Base-by-base conservation (phyloP, 2,329 filamentous ascomycete species). In the Acarospora socialis region DNA sequence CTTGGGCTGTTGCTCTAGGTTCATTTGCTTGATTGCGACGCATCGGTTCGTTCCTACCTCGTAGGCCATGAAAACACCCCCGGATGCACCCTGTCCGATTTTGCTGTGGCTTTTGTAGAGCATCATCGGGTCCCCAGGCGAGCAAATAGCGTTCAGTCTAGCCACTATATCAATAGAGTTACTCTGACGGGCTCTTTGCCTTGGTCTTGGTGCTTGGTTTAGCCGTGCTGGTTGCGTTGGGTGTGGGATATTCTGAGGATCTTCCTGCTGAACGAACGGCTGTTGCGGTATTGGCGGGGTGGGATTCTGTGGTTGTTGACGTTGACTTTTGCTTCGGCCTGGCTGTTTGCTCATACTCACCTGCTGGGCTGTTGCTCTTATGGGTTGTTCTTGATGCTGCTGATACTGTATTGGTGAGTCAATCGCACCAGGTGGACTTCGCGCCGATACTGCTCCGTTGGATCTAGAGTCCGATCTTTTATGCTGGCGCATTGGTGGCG, bases 1-100 rank as follows among this genome's bases (percentile, higher is more conserved):
- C 70, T 95, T 95, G 2, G 90, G 90, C 50, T 98, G 90, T 57
- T 95, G 81, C 55, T 95, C 90, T 34, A 98, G 63, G 45, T 95
- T 95, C 90, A 98, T 98, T 63, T 98, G 90, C 63, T 98, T 98
- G 59, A 98, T 95, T 24, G 90, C 90, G 21, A 98, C 90, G 44
- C 92, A 75, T 40, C 79, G 75, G 57, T 92, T 92, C 22, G 74
- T 80, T 34, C 73, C 77, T 42, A 75, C 68, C 55, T 94, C 82
- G 51, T 87, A 82, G 3, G 87, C 90, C 0, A 83, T 93, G 51
- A 76, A 98, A 1, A 98, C 90, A 39, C 90, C 90, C 45, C 90
- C 90, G 6, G 87, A 95, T 21, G 90, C 90, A 54, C 90, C 90
- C 57, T 98, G 90, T 1, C 90, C 90, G 52, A 98, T 95, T 62